A percentile compares a stretch with the other conserved stretches of the same genome.
These are phyloP conservation scores for Actinomortierella ambigua DNA, from an alignment of 371 early-diverging fungal genomes.

Conservation along the genomic window DNA sequence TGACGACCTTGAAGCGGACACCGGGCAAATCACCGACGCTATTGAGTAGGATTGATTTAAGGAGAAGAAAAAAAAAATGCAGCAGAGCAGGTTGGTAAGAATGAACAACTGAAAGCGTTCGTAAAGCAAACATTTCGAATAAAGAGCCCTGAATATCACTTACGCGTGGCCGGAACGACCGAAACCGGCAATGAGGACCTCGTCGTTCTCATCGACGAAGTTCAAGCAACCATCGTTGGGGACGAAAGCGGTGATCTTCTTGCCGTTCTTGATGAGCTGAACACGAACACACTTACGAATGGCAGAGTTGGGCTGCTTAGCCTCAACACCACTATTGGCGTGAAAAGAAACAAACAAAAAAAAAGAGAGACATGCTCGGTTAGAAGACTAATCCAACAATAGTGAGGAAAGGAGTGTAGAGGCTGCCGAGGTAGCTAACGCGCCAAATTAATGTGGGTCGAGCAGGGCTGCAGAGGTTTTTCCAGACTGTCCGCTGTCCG, in stretches of 20 bases:
- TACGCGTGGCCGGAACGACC: conserved; percentile 76
- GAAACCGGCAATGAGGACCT: conserved; percentile 90
- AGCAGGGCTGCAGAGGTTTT: too few relatives aligned
- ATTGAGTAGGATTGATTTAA: background rate
- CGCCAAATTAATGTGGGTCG: too few relatives aligned
- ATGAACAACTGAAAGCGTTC: too few relatives aligned
- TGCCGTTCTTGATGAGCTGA: conserved; percentile 99
- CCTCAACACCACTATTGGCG: conserved; percentile 95
- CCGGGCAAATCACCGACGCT: conserved; percentile 99
- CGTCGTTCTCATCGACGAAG: conserved; percentile 96
- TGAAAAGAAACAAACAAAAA: conserved; percentile 3
- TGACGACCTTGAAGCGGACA: conserved; percentile 99
- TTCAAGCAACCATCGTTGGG: conserved; percentile 99
- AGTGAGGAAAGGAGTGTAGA: too few relatives aligned
- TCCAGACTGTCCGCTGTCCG: too few relatives aligned
- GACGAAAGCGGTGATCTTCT: conserved; percentile 99
- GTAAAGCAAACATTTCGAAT: too few relatives aligned
- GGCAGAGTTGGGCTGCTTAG: conserved; percentile 99
- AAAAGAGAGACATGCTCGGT: background rate
- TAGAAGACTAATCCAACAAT: too few relatives aligned
- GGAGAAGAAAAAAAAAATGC: background rate
- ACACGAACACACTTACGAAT: conserved; percentile 99
- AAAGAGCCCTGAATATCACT: conserved; percentile 55
- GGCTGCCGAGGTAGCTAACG: too few relatives aligned
- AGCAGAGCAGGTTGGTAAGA: background rate